Evolutionary conservation across 805 yeast species (phyloP).

Genomic region (Scheffersomyces lignosus): DNA sequence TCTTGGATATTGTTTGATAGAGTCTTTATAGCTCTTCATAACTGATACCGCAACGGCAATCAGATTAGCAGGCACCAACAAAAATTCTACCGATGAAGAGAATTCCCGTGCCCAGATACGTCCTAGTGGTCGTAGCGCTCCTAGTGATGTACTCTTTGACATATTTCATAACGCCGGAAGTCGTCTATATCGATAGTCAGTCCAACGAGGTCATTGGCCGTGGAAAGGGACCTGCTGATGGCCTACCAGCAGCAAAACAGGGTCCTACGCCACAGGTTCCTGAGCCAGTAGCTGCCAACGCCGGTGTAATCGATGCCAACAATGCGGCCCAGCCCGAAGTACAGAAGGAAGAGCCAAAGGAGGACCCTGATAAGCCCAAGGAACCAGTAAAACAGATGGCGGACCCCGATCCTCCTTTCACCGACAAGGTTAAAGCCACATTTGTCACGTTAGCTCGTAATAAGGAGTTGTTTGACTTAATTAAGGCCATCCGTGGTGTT

Average conservation of each 20-base stretch:
- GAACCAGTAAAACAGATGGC: slow-evolving; percentile 6
- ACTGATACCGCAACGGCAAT: no score
- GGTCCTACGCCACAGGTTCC: not conserved
- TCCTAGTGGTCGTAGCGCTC: slow-evolving; percentile 6
- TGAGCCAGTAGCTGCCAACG: no score
- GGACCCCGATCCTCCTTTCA: not conserved
- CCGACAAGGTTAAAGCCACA: slow-evolving; percentile 63
- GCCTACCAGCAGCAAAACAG: not conserved
- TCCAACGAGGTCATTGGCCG: slow-evolving; percentile 10
- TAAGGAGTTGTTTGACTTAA: slow-evolving; percentile 59
- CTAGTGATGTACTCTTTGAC: slow-evolving; percentile 7
- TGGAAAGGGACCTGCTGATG: not conserved
- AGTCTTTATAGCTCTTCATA: no score
- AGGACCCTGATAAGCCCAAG: slow-evolving; percentile 6
- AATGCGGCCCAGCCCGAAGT: slow-evolving; percentile 5
- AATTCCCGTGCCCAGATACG: not conserved
- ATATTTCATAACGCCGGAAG: slow-evolving; percentile 1
- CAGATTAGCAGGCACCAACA: no score
- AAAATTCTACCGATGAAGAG: no score
- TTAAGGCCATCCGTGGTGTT: slow-evolving; percentile 66
- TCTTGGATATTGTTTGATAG: no score
- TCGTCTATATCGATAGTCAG: slow-evolving; percentile 16
- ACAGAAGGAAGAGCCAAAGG: slow-evolving; percentile 7
- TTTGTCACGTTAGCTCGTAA: slow-evolving; percentile 81
- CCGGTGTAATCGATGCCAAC: slow-evolving; percentile 1